Conservation (phyloP, 768 basidiomycete genomes). For the Austroboletus eburneus region DNA sequence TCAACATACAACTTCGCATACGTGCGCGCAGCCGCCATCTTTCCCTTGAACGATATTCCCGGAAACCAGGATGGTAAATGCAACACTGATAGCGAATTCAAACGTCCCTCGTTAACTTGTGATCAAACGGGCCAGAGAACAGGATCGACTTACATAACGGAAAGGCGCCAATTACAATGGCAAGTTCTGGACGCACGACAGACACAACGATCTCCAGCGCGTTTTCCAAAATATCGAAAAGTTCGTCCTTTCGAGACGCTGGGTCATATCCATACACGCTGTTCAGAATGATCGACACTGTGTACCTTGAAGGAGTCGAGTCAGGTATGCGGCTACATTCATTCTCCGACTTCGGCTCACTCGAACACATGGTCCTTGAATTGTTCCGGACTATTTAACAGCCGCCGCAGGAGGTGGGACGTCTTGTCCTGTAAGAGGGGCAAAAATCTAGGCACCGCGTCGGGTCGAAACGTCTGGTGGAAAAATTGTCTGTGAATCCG, state of each 20-base stretch:
- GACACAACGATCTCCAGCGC: neutral
- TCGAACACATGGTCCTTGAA: conserved; percentile 27
- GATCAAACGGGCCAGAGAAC: neutral
- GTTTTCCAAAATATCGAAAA: neutral
- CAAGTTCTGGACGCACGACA: neutral
- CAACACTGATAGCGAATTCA: neutral
- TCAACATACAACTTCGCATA: neutral
- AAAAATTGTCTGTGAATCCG: conserved; percentile 13
- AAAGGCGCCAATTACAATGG: neutral
- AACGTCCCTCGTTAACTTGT: neutral
- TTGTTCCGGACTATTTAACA: conserved; percentile 29
- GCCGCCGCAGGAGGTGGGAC: conserved; percentile 25
- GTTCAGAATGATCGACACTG: neutral
- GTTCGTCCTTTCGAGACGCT: neutral
- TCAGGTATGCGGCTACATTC: neutral
- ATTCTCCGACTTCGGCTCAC: neutral
- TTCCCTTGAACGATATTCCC: neutral
- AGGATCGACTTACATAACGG: neutral
- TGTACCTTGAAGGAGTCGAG: neutral
- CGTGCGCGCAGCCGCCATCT: neutral
- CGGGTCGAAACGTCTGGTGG: conserved; percentile 12
- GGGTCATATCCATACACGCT: neutral
- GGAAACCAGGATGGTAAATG: neutral
- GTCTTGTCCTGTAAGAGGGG: conserved; percentile 24
- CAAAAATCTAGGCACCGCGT: conserved; percentile 16